Percentiles rank a stretch among this genome's conserved stretches.
These are phyloP conservation scores for Austroboletus olivaceoglutinosus DNA, from an alignment of 1,284 basidiomycete species.

Conservation along the genomic window DNA sequence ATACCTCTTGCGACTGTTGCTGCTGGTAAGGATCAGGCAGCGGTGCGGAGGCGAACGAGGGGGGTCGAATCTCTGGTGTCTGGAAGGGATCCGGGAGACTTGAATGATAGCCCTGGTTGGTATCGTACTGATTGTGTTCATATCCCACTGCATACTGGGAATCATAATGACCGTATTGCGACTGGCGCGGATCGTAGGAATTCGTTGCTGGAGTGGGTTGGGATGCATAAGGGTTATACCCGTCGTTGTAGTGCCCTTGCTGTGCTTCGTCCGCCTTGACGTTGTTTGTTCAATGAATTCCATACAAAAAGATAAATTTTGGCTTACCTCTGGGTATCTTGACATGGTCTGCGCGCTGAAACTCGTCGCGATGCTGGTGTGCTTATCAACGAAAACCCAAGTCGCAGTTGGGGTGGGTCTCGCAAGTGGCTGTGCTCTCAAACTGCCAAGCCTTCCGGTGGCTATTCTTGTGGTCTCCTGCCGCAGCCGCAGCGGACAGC, in stretches of 20 bases:
- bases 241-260: conserved; percentile 54
- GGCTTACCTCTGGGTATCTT: conserved; percentile 41
- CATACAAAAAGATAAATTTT: neutral
- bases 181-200: conserved; percentile 24
- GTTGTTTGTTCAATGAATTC: conserved; percentile 3
- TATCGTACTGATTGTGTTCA: conserved; percentile 29
- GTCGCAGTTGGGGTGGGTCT: neutral
- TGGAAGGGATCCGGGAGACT: conserved; percentile 23
- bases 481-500: conserved; percentile 23
- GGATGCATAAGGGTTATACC: conserved; percentile 45
- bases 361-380: neutral
- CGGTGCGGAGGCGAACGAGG: conserved; percentile 21
- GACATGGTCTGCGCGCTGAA: conserved; percentile 35
- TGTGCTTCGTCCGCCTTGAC: conserved; percentile 55
- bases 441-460: neutral
- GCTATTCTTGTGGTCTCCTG: too few species aligned
- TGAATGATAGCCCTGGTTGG: conserved; percentile 22
- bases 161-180: conserved; percentile 16
- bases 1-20: conserved; percentile 29
- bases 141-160: conserved; percentile 19
- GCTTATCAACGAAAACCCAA: conserved; percentile 3
- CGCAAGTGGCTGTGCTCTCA: conserved; percentile 16
- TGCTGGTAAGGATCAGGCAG: conserved; percentile 31
- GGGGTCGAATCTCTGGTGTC: conserved; percentile 12
- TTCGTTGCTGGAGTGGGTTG: conserved; percentile 17